A percentile compares a stretch with the other conserved stretches of the same genome.
Conservation (phyloP, 768 basidiomycete genomes). For the Suillus placidus region DNA sequence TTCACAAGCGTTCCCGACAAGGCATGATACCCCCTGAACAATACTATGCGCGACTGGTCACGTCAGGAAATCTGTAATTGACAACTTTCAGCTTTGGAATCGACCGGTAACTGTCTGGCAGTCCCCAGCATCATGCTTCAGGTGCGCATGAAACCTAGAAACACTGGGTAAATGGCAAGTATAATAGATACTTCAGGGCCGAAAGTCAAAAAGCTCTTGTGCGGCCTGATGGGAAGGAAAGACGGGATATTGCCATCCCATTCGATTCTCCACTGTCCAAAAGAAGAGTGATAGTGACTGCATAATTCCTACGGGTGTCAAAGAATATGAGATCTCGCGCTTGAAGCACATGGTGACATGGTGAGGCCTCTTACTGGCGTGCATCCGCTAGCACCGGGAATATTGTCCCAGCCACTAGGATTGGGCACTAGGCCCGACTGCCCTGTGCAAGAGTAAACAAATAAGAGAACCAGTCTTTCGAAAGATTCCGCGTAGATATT, state of each 20-base stretch:
- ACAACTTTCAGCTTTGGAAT: not conserved
- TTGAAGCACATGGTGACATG: constrained; percentile 2
- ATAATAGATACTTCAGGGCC: not conserved
- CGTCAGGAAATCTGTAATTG: not conserved
- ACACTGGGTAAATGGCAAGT: not conserved
- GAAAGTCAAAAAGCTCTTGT: not conserved
- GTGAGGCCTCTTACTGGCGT: constrained; percentile 21
- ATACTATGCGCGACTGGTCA: not conserved
- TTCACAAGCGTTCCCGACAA: not conserved
- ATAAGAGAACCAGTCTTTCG: constrained; percentile 22
- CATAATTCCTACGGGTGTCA: constrained; percentile 23
- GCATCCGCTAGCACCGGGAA: constrained; percentile 27
- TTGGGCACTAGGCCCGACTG: constrained; percentile 15
- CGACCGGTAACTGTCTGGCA: not conserved
- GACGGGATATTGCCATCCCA: constrained; percentile 24
- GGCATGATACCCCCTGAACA: too few species aligned
- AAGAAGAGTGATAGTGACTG: constrained; percentile 19
- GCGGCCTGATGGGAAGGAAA: constrained; percentile 24
- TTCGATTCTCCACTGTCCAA: constrained; percentile 14
- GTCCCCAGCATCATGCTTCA: not conserved
- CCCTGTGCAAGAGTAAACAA: constrained; percentile 27
- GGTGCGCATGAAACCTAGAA: not conserved
- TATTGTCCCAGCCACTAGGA: constrained; percentile 24
- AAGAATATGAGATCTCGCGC: not conserved
- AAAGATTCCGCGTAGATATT: constrained; percentile 21